phyloP scores from a whole-genome alignment of 176 grass and related monocot genomes.

The Puccinellia tenuiflora region DNA sequence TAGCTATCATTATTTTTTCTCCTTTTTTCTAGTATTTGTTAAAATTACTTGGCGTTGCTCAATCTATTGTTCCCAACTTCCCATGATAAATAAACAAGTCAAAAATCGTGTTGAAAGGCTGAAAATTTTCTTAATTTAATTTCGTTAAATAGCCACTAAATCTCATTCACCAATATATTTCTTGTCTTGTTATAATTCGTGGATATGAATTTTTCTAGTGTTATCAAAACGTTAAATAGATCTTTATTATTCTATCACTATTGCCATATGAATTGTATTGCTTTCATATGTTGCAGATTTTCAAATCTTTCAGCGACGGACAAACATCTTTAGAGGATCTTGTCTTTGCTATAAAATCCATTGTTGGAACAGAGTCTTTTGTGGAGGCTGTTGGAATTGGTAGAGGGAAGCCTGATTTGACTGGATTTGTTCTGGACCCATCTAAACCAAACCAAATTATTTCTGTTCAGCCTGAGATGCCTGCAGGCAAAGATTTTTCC shows the following conservation, averaged over 20 bases:
- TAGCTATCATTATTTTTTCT: slow-evolving; percentile 13
- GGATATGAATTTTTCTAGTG: neutral
- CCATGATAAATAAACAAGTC: neutral
- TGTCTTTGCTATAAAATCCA: slow-evolving; percentile 59
- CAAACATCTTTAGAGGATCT: slow-evolving; percentile 64
- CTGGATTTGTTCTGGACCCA: slow-evolving; percentile 56
- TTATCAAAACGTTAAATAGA: neutral
- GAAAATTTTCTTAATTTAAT: slow-evolving; percentile 23
- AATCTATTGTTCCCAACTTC: neutral
- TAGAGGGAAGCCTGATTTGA: slow-evolving; percentile 77
- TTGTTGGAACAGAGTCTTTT: slow-evolving; percentile 56
- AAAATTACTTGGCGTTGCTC: neutral
- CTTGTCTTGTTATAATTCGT: neutral
- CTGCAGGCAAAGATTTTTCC: slow-evolving; percentile 83
- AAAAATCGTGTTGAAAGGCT: neutral
- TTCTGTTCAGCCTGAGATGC: slow-evolving; percentile 54
- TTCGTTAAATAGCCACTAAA: neutral
- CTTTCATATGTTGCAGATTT: slow-evolving; percentile 45
- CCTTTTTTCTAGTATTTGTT: neutral
- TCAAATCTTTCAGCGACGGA: slow-evolving; percentile 54
- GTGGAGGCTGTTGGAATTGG: slow-evolving; percentile 69
- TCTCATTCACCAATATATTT: neutral
- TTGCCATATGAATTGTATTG: slow-evolving; percentile 16
- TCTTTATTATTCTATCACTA: slow-evolving; percentile 14
- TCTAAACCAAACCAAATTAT: slow-evolving; percentile 47